These are phyloP conservation scores for Hansenula anomala DNA, from an alignment of 1,139 yeast genomes.

Conservation along the genomic window DNA sequence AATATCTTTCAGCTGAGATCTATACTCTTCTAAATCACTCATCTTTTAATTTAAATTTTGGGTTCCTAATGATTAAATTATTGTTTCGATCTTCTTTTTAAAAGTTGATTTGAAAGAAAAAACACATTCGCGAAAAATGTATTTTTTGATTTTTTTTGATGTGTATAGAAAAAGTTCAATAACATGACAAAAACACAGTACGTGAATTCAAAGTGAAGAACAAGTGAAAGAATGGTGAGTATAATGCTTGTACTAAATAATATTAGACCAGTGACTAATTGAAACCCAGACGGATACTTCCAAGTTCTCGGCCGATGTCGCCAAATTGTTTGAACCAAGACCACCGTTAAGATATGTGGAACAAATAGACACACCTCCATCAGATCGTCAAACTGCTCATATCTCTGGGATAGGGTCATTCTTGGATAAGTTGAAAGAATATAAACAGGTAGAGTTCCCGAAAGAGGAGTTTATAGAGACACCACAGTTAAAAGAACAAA, in stretches of 20 bases:
- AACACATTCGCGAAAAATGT: too few relatives aligned
- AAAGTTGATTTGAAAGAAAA: too few relatives aligned
- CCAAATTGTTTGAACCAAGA: constrained; percentile 61
- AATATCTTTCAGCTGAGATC: constrained; percentile 26
- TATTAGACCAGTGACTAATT: too few relatives aligned
- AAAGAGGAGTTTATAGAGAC: constrained; percentile 9
- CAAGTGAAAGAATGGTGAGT: background rate
- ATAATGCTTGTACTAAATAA: too few relatives aligned
- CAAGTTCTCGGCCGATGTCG: constrained; percentile 61
- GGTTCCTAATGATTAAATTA: too few relatives aligned
- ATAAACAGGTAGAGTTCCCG: constrained; percentile 25
- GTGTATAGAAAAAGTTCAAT: too few relatives aligned
- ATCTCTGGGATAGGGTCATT: constrained; percentile 49
- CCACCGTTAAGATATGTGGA: constrained; percentile 56
- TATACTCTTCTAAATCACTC: constrained; percentile 29
- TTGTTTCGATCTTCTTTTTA: background rate
- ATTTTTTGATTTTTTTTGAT: background rate
- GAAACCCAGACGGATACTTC: constrained; percentile 38
- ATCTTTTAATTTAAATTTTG: background rate
- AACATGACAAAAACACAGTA: too few relatives aligned
- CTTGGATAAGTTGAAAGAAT: constrained; percentile 31
- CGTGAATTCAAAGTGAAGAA: too few relatives aligned
- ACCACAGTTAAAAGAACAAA: constrained; percentile 9
- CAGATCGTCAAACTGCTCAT: constrained; percentile 35
- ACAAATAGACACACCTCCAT: constrained; percentile 53